phyloP scores from a whole-genome alignment of 2,329 filamentous ascomycete species.

The Torrubiella hemipterigena region DNA sequence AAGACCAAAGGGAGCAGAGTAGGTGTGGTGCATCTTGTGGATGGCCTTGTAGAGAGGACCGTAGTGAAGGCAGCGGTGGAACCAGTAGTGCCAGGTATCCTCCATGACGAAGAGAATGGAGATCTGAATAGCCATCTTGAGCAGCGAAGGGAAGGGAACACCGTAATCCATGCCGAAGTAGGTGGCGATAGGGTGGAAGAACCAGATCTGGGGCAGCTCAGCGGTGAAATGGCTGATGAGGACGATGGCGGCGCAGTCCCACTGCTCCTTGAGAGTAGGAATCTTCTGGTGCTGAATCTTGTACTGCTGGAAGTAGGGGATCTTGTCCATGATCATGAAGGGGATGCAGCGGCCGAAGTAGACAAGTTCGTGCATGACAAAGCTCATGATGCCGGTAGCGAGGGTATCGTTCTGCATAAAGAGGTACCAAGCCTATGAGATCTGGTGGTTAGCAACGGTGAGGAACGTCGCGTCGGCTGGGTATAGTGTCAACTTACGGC shows the following conservation, averaged over 20 bases:
- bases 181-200: constrained; percentile 94
- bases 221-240: constrained; percentile 95
- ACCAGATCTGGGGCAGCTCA: constrained; percentile 96
- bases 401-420: constrained; percentile 97
- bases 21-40: constrained; percentile 99
- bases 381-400: constrained; percentile 95
- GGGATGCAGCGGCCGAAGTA: constrained; percentile 90
- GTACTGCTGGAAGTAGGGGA: constrained; percentile 82
- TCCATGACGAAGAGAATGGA: constrained; percentile 90
- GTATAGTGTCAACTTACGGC: constrained; percentile 40
- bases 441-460: constrained; percentile 8
- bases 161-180: constrained; percentile 80
- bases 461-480: neutral
- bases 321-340: constrained; percentile 83
- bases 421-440: constrained; percentile 67
- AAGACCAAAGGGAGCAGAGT: constrained; percentile 92
- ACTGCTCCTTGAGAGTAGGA: constrained; percentile 86
- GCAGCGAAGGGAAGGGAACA: constrained; percentile 77
- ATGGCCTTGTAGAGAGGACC: constrained; percentile 91
- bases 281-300: constrained; percentile 90
- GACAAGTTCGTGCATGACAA: constrained; percentile 83
- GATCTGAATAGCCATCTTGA: constrained; percentile 86
- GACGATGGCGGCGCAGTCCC: constrained; percentile 85
- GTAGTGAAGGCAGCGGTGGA: constrained; percentile 85
- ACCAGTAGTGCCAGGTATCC: constrained; percentile 98